Percentiles rank a stretch among this genome's conserved stretches.
Conservation (phyloP, 768 basidiomycete species). For the Imleria badia region DNA sequence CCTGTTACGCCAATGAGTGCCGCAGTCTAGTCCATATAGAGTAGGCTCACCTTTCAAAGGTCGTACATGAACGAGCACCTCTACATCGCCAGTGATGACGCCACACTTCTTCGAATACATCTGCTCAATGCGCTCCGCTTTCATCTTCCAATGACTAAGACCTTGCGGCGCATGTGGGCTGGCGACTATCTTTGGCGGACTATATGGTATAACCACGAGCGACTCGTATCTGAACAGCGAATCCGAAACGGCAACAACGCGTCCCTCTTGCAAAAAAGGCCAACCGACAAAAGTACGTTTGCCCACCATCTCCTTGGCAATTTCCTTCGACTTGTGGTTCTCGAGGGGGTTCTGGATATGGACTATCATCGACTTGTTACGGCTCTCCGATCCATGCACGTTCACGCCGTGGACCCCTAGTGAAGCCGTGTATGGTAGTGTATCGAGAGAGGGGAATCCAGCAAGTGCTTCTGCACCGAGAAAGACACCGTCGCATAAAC, state of each 20-base stretch:
- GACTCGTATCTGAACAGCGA: slow-evolving; percentile 84
- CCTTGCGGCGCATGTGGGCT: slow-evolving; percentile 74
- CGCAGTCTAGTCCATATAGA: background rate
- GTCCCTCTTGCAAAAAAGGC: slow-evolving; percentile 94
- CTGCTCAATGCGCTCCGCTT: slow-evolving; percentile 79
- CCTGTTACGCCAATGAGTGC: slow-evolving; percentile 44
- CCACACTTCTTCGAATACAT: slow-evolving; percentile 88
- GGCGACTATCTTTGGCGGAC: slow-evolving; percentile 54
- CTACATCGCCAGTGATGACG: slow-evolving; percentile 78
- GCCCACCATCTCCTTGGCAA: slow-evolving; percentile 76
- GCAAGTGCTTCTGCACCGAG: slow-evolving; percentile 85
- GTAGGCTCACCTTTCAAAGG: slow-evolving; percentile 76
- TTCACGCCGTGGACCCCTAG: slow-evolving; percentile 90
- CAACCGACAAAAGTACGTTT: slow-evolving; percentile 79
- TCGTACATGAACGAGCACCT: slow-evolving; percentile 82
- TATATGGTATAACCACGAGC: slow-evolving; percentile 50
- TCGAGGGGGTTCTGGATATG: slow-evolving; percentile 79
- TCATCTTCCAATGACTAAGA: slow-evolving; percentile 73
- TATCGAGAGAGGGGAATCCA: slow-evolving; percentile 95
- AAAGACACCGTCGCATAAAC: slow-evolving; percentile 84
- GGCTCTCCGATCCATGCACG: slow-evolving; percentile 86
- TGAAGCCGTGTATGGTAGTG: slow-evolving; percentile 72
- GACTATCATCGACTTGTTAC: slow-evolving; percentile 93
- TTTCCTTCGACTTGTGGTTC: slow-evolving; percentile 60
- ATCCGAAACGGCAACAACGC: slow-evolving; percentile 86